Conservation (phyloP, 208 protist genomes). For the Angomonas desouzai region DNA sequence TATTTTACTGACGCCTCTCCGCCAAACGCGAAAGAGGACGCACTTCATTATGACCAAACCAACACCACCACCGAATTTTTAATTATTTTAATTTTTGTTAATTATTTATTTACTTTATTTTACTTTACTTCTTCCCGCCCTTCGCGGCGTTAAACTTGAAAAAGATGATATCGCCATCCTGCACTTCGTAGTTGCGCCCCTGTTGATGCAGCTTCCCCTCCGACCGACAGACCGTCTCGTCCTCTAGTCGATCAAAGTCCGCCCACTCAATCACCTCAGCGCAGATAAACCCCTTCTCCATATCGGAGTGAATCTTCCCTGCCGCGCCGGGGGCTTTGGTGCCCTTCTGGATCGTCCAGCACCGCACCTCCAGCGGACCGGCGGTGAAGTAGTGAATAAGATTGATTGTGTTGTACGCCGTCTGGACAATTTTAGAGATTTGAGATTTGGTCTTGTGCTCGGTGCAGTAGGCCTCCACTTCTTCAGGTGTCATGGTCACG, state of each 20-base stretch:
- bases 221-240: conserved; percentile 88
- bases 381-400: conserved; percentile 97
- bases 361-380: conserved; percentile 95
- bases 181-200: conserved; percentile 96
- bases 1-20: no score
- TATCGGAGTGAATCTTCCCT: conserved; percentile 98
- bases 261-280: conserved; percentile 96
- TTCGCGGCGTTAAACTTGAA: conserved; percentile 97
- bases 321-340: conserved; percentile 97
- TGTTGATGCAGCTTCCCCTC: conserved; percentile 96
- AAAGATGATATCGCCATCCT: conserved; percentile 99
- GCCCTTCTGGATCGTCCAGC: conserved; percentile 96
- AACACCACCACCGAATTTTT: background rate
- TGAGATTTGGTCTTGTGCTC: conserved; percentile 88
- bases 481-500: conserved; percentile 70
- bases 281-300: conserved; percentile 97
- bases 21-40: no score
- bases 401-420: conserved; percentile 95
- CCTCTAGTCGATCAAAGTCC: conserved; percentile 96
- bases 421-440: conserved; percentile 93
- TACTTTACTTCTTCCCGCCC: conserved; percentile 53
- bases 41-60: no score
- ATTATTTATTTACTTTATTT: background rate
- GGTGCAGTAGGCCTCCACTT: conserved; percentile 61
- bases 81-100: background rate